These are phyloP conservation scores for Kluyveromyces aestuarii DNA, from an alignment of 805 yeast species.

Conservation along the genomic window DNA sequence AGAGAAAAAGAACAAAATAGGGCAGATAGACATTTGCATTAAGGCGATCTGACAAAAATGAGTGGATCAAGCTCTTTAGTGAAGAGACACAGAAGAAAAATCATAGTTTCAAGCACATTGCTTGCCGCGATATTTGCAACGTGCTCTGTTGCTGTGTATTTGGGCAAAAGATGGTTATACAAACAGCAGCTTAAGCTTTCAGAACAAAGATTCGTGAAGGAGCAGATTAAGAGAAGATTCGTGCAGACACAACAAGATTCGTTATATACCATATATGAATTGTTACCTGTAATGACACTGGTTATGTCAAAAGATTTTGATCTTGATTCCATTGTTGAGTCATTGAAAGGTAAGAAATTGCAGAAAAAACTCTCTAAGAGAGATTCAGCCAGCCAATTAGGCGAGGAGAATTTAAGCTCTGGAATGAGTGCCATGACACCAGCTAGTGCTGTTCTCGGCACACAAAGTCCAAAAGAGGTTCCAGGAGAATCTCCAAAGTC, in stretches of 20 bases:
- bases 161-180: conserved; percentile 24
- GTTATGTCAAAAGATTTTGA: conserved; percentile 19
- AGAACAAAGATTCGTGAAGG: conserved; percentile 52
- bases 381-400: conserved; percentile 3
- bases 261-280: conserved; percentile 69
- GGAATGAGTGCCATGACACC: conserved; percentile 14
- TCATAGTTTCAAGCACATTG: conserved; percentile 15
- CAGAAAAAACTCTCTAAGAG: conserved; percentile 5
- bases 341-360: conserved; percentile 18
- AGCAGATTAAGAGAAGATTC: conserved; percentile 71
- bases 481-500: conserved; percentile 23
- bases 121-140: conserved; percentile 20
- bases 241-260: conserved; percentile 91
- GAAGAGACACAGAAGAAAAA: conserved; percentile 20
- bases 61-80: conserved; percentile 9
- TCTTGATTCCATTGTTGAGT: conserved; percentile 19
- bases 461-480: conserved; percentile 7
- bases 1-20: background rate
- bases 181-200: conserved; percentile 38
- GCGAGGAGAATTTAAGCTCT: conserved; percentile 13
- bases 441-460: conserved; percentile 6
- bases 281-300: conserved; percentile 63
- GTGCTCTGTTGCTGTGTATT: conserved; percentile 19
- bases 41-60: background rate
- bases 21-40: no score